These are phyloP conservation scores for Aphanomyces euteiches DNA, from an alignment of 352 stramenopile genomes.

Conservation along the genomic window DNA sequence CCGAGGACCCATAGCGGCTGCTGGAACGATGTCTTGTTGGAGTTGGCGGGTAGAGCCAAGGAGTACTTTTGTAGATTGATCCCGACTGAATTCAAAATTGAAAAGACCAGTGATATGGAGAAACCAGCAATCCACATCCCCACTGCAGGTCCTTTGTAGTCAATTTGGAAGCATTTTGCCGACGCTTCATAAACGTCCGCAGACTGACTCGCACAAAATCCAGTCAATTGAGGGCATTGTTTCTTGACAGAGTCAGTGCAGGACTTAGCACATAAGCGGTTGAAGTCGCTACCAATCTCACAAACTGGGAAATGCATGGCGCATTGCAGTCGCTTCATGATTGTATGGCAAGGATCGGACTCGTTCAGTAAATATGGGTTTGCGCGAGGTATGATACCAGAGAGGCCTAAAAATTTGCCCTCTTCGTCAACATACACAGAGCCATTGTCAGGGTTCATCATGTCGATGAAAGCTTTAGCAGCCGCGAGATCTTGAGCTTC, in stretches of 20 bases:
- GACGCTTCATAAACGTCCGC: conserved; percentile 35
- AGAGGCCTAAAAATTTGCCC: conserved; percentile 33
- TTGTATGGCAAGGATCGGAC: conserved; percentile 52
- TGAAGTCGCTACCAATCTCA: conserved; percentile 69
- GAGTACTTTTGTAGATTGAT: conserved; percentile 90
- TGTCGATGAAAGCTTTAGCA: conserved; percentile 37
- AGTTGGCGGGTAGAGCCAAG: conserved; percentile 67
- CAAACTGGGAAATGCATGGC: conserved; percentile 74
- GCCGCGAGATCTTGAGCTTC: conserved; percentile 54
- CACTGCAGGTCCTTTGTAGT: conserved; percentile 61
- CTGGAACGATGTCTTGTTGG: conserved; percentile 70
- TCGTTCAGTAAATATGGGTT: conserved; percentile 54
- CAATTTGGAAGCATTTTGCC: conserved; percentile 71
- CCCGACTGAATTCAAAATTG: conserved; percentile 83
- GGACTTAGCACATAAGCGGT: conserved; percentile 56
- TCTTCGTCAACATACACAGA: conserved; percentile 43
- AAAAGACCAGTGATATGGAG: conserved; percentile 84
- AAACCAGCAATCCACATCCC: conserved; percentile 86
- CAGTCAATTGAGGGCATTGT: conserved; percentile 55
- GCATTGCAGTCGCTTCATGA: conserved; percentile 63
- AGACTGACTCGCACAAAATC: conserved; percentile 42
- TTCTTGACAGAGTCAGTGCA: conserved; percentile 58
- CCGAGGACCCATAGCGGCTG: conserved; percentile 89
- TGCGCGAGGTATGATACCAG: conserved; percentile 45
- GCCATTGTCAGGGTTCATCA: conserved; percentile 37